Evolutionary conservation across 169 alveolate species (phyloP).

Genomic region (Cryptosporidium ubiquitum): DNA sequence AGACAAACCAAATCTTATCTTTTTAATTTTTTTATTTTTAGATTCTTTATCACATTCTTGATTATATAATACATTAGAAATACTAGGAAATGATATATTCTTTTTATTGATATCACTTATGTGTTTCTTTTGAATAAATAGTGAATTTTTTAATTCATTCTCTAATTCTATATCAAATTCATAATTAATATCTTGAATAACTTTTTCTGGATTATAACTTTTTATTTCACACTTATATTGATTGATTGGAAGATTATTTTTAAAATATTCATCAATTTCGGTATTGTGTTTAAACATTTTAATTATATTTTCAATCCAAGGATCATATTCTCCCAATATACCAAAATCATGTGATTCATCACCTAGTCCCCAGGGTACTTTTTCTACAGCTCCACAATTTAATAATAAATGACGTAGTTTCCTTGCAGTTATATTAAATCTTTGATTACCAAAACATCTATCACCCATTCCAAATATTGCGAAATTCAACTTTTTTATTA

Average conservation of each 20-base stretch:
- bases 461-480: conserved; percentile 70
- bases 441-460: conserved; percentile 61
- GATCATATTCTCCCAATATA: conserved; percentile 65
- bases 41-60: conserved; percentile 34
- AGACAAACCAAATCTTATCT: conserved; percentile 1
- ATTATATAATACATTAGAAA: conserved; percentile 12
- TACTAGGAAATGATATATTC: neutral
- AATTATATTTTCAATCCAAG: conserved; percentile 42
- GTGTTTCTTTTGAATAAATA: conserved; percentile 4
- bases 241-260: neutral
- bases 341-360: conserved; percentile 74
- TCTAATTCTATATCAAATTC: conserved; percentile 24
- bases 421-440: conserved; percentile 65
- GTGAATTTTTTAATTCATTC: neutral
- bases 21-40: conserved; percentile 8
- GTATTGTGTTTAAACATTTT: neutral
- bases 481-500: conserved; percentile 15
- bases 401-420: conserved; percentile 30
- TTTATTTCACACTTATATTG: conserved; percentile 1
- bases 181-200: neutral
- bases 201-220: neutral
- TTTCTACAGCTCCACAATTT: conserved; percentile 41
- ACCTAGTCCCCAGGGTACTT: conserved; percentile 60
- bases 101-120: neutral
- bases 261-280: neutral